Base-by-base conservation (phyloP, 352 stramenopile species). In the Pythium pectinolyticum region DNA sequence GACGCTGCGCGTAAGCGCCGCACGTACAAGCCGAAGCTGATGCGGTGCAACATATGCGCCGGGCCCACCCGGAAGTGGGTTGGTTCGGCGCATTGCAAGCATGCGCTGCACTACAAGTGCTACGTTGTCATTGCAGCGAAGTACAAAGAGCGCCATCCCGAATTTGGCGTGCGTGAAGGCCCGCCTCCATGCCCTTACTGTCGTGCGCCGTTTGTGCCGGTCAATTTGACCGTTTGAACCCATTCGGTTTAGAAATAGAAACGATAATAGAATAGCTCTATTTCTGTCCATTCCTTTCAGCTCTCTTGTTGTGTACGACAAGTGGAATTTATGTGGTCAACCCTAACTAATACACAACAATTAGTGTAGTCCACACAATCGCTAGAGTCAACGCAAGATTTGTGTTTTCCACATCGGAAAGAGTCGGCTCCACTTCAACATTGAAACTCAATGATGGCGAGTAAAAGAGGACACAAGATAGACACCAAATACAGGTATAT, bases 51-150 rank as follows among this genome's bases (percentile, higher is more conserved):
- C 7, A 59, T 59, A 15, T 59, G 52, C 25, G 15, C 34, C 22
- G 35, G 27, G 5, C 34, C 52, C 5, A 35, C 34, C 35, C 52
- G 52, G 9, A 48, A 59, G 22, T 50, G 35, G 39, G 25, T 59
- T 17, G 27, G 39, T 5, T 49, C 52, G 11, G 22, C 9, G 27
- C 2, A 59, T 37, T 48, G 52, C 30, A 10, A 15, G 12, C 52
- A 59, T 37, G 24, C 52, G n/a, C 5, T 57, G 14, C 49, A 57
- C 15, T 14, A n/a, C 28, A 28, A 5, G 4, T 57, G 49, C 49
- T 57, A 37, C 46, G 40, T 27, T 27, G 25, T 34, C 22, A 32
- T 30, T 53, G 6, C 24, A 15, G 46, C 22, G 11, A 57, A 41
- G 49, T 30, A 30, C 22, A 31, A 27, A 40, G 30, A 45, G 49